Evolutionary conservation across 257 asterid species (phyloP).

Genomic region (Salvia hispanica): DNA sequence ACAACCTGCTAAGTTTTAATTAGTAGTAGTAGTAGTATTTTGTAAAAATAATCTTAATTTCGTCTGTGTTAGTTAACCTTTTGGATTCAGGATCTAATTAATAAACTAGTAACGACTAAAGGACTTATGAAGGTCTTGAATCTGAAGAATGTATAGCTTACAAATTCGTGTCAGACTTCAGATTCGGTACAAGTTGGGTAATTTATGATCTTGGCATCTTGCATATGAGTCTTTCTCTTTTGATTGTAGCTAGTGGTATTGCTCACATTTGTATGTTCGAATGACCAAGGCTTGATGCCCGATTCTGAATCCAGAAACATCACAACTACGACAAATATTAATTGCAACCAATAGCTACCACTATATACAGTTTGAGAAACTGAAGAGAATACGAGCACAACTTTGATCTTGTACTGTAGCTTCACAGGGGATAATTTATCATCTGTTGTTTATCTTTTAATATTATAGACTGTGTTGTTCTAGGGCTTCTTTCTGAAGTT

Average conservation of each 20-base stretch:
- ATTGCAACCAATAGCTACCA: not conserved
- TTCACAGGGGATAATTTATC: not conserved
- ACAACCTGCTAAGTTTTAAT: not conserved
- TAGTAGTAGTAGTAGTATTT: too few species aligned
- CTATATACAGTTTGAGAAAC: not conserved
- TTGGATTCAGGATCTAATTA: not conserved
- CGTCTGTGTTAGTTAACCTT: not conserved
- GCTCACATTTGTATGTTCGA: not conserved
- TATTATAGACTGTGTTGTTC: not conserved
- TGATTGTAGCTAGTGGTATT: not conserved
- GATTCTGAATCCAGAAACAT: not conserved
- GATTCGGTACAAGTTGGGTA: slow-evolving; percentile 3
- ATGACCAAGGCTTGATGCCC: not conserved
- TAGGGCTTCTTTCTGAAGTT: slow-evolving; percentile 3
- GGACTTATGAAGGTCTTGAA: not conserved
- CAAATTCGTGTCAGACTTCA: not conserved
- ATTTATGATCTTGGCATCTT: not conserved
- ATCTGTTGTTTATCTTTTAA: not conserved
- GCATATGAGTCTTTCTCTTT: not conserved
- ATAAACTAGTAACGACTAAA: not conserved
- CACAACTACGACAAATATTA: not conserved
- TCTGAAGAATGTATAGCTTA: not conserved
- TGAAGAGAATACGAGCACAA: too few species aligned
- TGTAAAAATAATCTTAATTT: not conserved
- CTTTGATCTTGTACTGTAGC: too few species aligned